Percentiles rank a stretch among this genome's conserved stretches.
phyloP scores from a whole-genome alignment of 129 eudicot genomes.

The Scalesia atractyloides region DNA sequence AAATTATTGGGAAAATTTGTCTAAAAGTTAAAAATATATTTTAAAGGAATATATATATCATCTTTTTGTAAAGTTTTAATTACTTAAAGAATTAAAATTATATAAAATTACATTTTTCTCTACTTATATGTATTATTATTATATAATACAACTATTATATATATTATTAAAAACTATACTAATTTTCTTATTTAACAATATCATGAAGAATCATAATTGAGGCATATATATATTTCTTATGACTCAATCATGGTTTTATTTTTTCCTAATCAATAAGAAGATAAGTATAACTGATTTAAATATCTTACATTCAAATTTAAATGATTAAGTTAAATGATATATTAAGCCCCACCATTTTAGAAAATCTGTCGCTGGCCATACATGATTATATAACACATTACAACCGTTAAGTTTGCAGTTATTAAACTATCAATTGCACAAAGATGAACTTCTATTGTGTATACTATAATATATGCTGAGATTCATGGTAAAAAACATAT shows the following conservation, averaged over 20 bases:
- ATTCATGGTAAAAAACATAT: too few species aligned
- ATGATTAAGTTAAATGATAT: constrained; percentile 11
- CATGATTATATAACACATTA: background rate
- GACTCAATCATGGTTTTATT: constrained; percentile 17
- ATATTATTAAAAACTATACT: too few species aligned
- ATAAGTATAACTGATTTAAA: background rate
- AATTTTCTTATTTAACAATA: background rate
- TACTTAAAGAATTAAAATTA: too few species aligned
- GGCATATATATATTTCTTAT: background rate
- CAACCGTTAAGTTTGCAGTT: background rate
- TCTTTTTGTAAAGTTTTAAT: too few species aligned
- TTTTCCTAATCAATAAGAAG: background rate
- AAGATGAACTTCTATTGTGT: background rate
- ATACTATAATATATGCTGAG: too few species aligned
- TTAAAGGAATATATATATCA: too few species aligned
- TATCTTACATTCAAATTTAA: background rate
- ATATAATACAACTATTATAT: too few species aligned
- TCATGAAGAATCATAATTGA: background rate
- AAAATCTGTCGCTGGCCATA: background rate
- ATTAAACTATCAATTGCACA: background rate
- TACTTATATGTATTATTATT: too few species aligned
- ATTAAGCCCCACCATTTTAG: constrained; percentile 20
- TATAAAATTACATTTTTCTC: too few species aligned
- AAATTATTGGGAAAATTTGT: too few species aligned
- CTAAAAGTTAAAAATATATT: too few species aligned